phyloP scores from a whole-genome alignment of 2,329 filamentous ascomycete species.

The Samsoniella hepiali region DNA sequence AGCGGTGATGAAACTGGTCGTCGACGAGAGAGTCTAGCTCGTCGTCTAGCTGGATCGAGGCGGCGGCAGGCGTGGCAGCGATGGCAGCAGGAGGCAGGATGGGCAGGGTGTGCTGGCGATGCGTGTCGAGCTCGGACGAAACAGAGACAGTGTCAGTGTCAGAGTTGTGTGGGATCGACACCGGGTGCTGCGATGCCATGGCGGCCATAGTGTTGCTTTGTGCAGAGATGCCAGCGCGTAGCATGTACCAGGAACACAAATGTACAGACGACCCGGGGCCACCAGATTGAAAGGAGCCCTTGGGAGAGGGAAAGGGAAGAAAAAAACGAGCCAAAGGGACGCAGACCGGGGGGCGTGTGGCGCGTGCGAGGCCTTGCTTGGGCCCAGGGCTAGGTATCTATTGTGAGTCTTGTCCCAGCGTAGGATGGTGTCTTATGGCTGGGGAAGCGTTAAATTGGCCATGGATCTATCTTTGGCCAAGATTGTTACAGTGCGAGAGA shows the following conservation, averaged over 20 bases:
- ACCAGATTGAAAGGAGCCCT: neutral
- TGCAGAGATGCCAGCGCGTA: conserved; percentile 2
- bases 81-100: neutral
- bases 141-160: conserved; percentile 39
- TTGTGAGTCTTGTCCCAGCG: conserved; percentile 15
- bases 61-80: neutral
- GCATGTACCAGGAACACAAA: conserved; percentile 5
- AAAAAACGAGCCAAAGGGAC: neutral
- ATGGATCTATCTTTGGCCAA: conserved; percentile 8
- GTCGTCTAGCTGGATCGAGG: neutral
- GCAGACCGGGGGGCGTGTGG: conserved; percentile 7
- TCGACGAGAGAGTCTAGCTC: conserved; percentile 11
- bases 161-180: conserved; percentile 18
- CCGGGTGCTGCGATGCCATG: conserved; percentile 14
- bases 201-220: conserved; percentile 13
- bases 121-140: conserved; percentile 6
- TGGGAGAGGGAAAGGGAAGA: no score
- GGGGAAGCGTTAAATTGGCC: conserved; percentile 18
- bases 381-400: neutral
- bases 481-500: neutral
- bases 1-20: conserved; percentile 8
- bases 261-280: neutral
- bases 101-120: neutral
- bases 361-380: conserved; percentile 3
- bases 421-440: conserved; percentile 19